These are phyloP conservation scores for Cornus florida DNA, from an alignment of 148 eudicot species.

Conservation along the genomic window DNA sequence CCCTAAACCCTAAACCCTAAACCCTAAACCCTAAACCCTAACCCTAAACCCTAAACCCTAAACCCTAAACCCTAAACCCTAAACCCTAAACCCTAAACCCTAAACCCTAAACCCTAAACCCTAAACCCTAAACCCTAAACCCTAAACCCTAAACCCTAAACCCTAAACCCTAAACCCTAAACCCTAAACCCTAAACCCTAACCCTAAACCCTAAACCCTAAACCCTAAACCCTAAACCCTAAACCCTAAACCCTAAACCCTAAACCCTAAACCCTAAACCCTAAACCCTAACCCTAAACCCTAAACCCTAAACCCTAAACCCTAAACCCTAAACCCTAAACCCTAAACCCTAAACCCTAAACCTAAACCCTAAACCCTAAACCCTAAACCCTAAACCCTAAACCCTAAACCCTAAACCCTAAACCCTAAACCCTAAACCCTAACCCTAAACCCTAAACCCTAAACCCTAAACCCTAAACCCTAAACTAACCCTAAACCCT, in stretches of 20 bases:
- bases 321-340: no score
- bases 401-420: no score
- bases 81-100: constrained; percentile 8
- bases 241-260: background rate
- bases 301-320: constrained; percentile 1
- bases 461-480: background rate
- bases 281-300: background rate
- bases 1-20: background rate
- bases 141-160: constrained; percentile 4
- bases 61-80: constrained; percentile 1
- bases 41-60: no score
- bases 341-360: no score
- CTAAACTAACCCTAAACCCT: no score
- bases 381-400: no score
- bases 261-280: background rate
- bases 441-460: no score
- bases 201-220: background rate
- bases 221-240: background rate
- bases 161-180: constrained; percentile 6
- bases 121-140: constrained; percentile 7
- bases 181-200: background rate
- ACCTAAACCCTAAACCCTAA: no score
- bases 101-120: constrained; percentile 8
- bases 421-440: no score
- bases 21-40: no score